Percentiles rank a stretch among this genome's conserved stretches.
Evolutionary conservation across 176 grass and related monocot genomes (phyloP).

Genomic region (Bonia amplexicaulis): DNA sequence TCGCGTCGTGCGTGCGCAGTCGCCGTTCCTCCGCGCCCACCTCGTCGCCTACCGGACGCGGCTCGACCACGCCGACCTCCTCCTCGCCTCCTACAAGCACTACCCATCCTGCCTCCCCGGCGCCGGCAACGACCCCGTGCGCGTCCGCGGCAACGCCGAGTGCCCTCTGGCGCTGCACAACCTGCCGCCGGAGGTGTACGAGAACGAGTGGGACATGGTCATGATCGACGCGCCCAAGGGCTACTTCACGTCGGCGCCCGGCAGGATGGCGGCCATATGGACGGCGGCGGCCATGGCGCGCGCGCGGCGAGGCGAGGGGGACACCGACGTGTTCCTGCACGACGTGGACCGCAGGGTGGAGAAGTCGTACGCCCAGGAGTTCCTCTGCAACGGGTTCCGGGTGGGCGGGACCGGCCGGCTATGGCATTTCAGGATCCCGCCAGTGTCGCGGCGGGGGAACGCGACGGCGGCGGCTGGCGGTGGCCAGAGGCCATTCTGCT

Average conservation of each 20-base stretch:
- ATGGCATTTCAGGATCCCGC: constrained; percentile 63
- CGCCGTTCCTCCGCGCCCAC: constrained; percentile 48
- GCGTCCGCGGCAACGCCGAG: constrained; percentile 10
- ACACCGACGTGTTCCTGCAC: constrained; percentile 80
- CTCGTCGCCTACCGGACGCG: constrained; percentile 45
- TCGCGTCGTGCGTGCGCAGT: background rate
- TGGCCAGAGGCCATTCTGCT: constrained; percentile 26
- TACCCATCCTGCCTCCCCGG: constrained; percentile 12
- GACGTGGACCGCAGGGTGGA: constrained; percentile 68
- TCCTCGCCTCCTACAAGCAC: constrained; percentile 16
- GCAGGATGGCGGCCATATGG: constrained; percentile 84
- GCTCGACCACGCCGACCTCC: constrained; percentile 34
- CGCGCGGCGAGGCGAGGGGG: constrained; percentile 33
- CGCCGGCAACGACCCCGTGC: background rate
- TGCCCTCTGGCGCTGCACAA: constrained; percentile 62
- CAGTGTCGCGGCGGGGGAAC: background rate
- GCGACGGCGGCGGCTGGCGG: background rate
- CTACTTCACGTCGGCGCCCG: constrained; percentile 52
- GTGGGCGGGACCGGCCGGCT: constrained; percentile 46
- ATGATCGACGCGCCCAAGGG: constrained; percentile 82
- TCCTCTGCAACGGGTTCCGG: constrained; percentile 49
- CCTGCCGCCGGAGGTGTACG: constrained; percentile 60
- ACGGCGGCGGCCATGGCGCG: constrained; percentile 52
- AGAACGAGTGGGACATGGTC: constrained; percentile 71
- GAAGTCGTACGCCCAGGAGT: constrained; percentile 64